Base-by-base conservation (phyloP, 306 rosid genomes). In the Hippophae gyantsensis region DNA sequence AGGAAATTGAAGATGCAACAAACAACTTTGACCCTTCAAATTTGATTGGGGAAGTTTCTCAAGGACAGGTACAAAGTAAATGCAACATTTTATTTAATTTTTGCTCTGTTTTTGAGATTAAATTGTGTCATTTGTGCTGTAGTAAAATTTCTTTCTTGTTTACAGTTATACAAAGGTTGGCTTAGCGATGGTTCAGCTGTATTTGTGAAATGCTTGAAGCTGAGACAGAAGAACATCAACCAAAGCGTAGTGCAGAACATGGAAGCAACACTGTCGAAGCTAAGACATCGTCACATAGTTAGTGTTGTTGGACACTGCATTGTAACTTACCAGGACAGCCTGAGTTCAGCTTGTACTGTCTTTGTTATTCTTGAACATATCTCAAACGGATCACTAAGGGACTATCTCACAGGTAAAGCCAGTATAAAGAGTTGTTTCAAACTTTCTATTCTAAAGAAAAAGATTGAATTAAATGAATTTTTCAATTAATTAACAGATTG, bases 1-100 rank as follows among this genome's bases (percentile, higher is more conserved):
- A 87, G 63, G 96, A 92, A 75, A 83, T 92, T 56, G 95, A 85
- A 75, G 95, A 85, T 42, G 82, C 87, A 60, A 87, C 96, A 10
- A 78, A 75, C 58, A 78, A 81, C 72, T 87, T 92, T 44, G 81
- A 85, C 70, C 73, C 84, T 54, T 70, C 73, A 59, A 81, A 78
- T 73, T 70, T 78, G 18, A 60, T 79, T 48, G 74, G 53, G 8
- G 83, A 82, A 81, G 96, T 78, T 68, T 65, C 83, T 48, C 73
- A 83, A 46, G 89, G 79, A 65, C 76, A 81, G 87, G 97, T 87
- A 68, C 23, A 18, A 18, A 18, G 23, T 18, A 18, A 18, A 18
- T 18, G 23, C 45, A 48, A 25, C 9, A 43, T 7, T 10, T 11
- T 1, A 9, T 13, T 52, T 46, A 12, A 18, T 18, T 6, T 12